phyloP scores from a whole-genome alignment of 2,329 filamentous ascomycete species.

The Rugonectria rugulosa region DNA sequence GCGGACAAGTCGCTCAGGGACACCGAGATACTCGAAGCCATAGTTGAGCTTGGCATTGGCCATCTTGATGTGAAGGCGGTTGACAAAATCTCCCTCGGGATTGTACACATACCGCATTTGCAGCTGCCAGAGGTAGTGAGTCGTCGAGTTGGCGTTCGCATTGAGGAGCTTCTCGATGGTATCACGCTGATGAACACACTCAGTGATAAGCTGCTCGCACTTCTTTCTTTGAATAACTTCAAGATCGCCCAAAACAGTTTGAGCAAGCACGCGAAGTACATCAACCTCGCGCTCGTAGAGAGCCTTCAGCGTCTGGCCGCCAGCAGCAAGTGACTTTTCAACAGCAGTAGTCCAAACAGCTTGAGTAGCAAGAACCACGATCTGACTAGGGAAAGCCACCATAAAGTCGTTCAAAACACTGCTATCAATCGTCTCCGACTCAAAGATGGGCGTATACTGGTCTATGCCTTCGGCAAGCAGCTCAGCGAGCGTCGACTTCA shows the following conservation, averaged over 20 bases:
- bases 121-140: conserved; percentile 90
- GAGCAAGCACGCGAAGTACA: conserved; percentile 84
- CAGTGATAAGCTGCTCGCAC: conserved; percentile 98
- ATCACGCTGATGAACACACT: conserved; percentile 97
- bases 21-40: conserved; percentile 97
- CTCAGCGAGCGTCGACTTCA: conserved; percentile 94
- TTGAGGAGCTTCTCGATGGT: conserved; percentile 86
- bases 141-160: conserved; percentile 75
- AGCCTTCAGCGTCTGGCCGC: conserved; percentile 71
- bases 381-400: conserved; percentile 85
- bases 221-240: conserved; percentile 90
- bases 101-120: conserved; percentile 97
- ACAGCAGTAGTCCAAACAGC: conserved; percentile 92
- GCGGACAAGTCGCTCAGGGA: conserved; percentile 93
- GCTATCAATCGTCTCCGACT: conserved; percentile 72
- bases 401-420: conserved; percentile 82
- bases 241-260: conserved; percentile 89
- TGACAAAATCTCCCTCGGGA: conserved; percentile 79
- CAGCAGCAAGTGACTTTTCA: conserved; percentile 76
- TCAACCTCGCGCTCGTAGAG: conserved; percentile 85
- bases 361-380: conserved; percentile 94
- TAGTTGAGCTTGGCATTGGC: conserved; percentile 95
- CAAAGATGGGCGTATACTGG: conserved; percentile 81
- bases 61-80: conserved; percentile 92
- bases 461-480: conserved; percentile 86